These are phyloP conservation scores for Gossypium gossypioides DNA, from an alignment of 441 rosid genomes.

Conservation along the genomic window DNA sequence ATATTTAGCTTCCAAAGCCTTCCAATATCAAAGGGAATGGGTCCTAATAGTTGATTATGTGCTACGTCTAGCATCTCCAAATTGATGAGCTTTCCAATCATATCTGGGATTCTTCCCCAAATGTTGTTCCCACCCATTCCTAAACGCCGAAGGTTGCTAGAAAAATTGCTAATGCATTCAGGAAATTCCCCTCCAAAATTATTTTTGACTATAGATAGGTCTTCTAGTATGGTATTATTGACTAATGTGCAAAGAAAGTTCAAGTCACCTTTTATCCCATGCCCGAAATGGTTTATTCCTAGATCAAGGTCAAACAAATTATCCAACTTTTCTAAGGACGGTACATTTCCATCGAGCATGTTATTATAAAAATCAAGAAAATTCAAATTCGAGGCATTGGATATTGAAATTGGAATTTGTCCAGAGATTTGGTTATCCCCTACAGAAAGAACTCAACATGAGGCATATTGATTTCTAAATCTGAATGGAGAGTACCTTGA, in stretches of 20 bases:
- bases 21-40: no score
- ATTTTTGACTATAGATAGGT: fast-evolving
- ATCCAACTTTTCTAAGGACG: neutral
- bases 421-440: fast-evolving
- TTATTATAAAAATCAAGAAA: fast-evolving
- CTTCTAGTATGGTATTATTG: neutral
- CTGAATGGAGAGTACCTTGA: neutral
- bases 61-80: neutral
- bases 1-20: no score
- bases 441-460: neutral
- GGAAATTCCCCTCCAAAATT: neutral
- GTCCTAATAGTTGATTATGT: neutral
- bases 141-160: neutral
- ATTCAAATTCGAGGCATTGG: neutral
- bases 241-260: slow-evolving; percentile 9
- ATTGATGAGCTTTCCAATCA: neutral
- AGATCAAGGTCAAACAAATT: fast-evolving
- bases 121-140: neutral
- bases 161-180: neutral
- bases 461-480: slow-evolving; percentile 5
- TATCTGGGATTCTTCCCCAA: no score
- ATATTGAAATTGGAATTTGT: neutral
- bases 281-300: neutral
- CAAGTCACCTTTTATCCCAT: neutral
- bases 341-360: neutral